Base-by-base conservation (phyloP, 768 basidiomycete species). In the Pleurotus djamor region DNA sequence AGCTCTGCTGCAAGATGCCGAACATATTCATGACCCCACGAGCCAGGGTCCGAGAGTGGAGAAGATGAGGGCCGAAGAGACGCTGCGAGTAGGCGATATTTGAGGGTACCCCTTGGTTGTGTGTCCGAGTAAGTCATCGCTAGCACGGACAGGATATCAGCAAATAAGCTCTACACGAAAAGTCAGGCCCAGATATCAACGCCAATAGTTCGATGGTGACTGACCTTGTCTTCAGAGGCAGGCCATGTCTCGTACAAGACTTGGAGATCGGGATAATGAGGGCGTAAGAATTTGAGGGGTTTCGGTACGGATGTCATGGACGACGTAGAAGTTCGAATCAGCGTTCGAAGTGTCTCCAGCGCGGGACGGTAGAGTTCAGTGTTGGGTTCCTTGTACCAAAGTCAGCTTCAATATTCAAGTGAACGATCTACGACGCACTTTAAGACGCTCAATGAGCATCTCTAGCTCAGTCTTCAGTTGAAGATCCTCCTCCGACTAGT, bases 71-170 rank as follows among this genome's bases (percentile, higher is more conserved):
- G 84, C 48, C 85, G 83, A 51, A 89, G 77, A 14, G 88, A 83
- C 7, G 87, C 84, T 5, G 92, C 89, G 37, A 95, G 80, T 17
- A 98, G 83, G 49, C 96, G 91, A 76, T 97, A 98, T 62, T 87
- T 86, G 33, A 99, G 87, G 2, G 97, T 99, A 59, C 96, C 96
- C 51, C 97, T 89, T 43, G 94, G 94, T 76, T 97, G 88, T 14
- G 94, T 96, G 75, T 99, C 97, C 7, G 96, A 98, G 71, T 98
- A 98, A 5, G 97, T 99, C 97, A 99, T 99, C 5, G 96, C 97
- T 48, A 99, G 87, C 5, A 98, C 96, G 41, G 96, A 98, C 32
- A 99, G 83, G 61, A 99, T 98, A 67, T 98, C 96, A 28, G 95
- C 95, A 69, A 98, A 96, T 45, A 97, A 83, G 64, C 91, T 89